Evolutionary conservation across 1,284 basidiomycete species (phyloP).

Genomic region (Puccinia sorghi): DNA sequence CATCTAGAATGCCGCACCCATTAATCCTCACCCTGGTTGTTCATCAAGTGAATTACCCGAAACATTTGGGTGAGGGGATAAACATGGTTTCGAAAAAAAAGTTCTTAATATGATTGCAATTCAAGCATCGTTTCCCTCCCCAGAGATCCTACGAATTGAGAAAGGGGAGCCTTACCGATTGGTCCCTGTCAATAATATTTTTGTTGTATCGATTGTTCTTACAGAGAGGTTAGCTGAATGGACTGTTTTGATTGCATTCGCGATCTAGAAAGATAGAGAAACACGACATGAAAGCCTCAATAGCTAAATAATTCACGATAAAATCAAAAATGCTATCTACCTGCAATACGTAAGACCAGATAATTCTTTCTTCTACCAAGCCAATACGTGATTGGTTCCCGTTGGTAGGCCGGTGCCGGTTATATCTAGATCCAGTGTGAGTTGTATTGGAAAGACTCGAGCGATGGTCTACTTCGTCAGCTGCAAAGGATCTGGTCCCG

Average conservation of each 20-base stretch:
- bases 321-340: slow-evolving; percentile 7
- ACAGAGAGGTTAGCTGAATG: slow-evolving; percentile 81
- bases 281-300: background rate
- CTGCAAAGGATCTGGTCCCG: slow-evolving; percentile 52
- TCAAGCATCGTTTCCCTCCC: background rate
- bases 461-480: slow-evolving; percentile 48
- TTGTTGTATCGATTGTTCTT: slow-evolving; percentile 79
- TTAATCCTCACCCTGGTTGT: slow-evolving; percentile 70
- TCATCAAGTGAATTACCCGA: background rate
- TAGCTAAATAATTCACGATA: too few relatives aligned
- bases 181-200: slow-evolving; percentile 83
- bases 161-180: slow-evolving; percentile 67
- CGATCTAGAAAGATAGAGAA: slow-evolving; percentile 61
- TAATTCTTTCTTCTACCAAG: slow-evolving; percentile 72
- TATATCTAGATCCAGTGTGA: slow-evolving; percentile 35
- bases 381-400: slow-evolving; percentile 55
- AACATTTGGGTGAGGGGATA: background rate
- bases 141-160: too few relatives aligned
- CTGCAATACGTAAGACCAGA: slow-evolving; percentile 95
- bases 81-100: slow-evolving; percentile 22
- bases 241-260: slow-evolving; percentile 78
- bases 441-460: slow-evolving; percentile 13
- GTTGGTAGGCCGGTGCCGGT: slow-evolving; percentile 48
- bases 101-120: slow-evolving; percentile 9
- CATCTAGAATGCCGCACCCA: slow-evolving; percentile 80